Evolutionary conservation across 495 filamentous ascomycete genomes (phyloP), one percentile per base, ranked within the genome.

Genomic region (Penicillium maclennaniae): DNA sequence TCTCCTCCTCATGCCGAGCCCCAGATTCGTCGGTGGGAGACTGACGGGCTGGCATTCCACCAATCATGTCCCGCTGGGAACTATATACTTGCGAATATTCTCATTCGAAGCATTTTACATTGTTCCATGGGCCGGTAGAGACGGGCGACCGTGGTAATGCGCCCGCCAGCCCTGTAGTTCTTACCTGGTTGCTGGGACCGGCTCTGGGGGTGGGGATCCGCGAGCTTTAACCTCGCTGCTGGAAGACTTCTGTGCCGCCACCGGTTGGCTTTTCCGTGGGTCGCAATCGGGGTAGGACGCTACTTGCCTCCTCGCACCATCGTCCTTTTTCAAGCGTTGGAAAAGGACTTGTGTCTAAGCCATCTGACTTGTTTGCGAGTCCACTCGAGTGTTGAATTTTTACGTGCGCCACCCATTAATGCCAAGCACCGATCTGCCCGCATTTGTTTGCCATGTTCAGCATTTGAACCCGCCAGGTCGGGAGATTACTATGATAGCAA

Each of bases 161-260:
- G 19, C 38, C 19, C 15, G 23, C 12, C 20, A 46, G 47, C 57
- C 60, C 40, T 57, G 37, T 23, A 31, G 15, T 15, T n/a, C 23
- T 47, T 54, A 62, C 55, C 62, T 51, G 53, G 55, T 65, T 56
- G 41, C 47, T 57, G 59, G 62, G 53, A 50, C 50, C 55, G 46
- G 59, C 56, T 54, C 53, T 31, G 47, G 55, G 55, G 55, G 47
- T 54, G 54, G 57, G 38, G 28, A n/a, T 20, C 16, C 12, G 34
- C 6, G 25, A 26, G 9, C 23, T 15, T 31, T 19, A 45, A 40
- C 26, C 7, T 21, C 16, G 10, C 5, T 15, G n/a, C 26, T 1
- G 16, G 16, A 15, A 38, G n/a, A n/a, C n/a, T 4, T 44, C n/a
- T 43, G 43, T 23, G 23, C 20, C 38, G 41, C 41, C 31, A 45